phyloP scores from a whole-genome alignment of 2,329 filamentous ascomycete genomes.

The Lizonia empirigonia region DNA sequence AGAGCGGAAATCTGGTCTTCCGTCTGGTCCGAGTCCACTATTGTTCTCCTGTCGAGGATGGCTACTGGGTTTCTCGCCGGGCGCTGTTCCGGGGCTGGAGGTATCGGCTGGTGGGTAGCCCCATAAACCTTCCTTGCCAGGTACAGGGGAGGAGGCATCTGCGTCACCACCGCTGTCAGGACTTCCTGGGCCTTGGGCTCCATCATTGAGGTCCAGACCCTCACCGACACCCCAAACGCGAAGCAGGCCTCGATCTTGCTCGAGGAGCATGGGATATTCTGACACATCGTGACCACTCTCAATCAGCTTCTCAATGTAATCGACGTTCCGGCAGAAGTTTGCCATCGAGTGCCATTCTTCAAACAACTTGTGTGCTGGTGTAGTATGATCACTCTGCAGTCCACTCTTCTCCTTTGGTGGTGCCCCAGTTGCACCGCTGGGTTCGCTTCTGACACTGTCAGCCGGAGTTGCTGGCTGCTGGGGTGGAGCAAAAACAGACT shows the following conservation, averaged over 20 bases:
- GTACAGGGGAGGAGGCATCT: slow-evolving; percentile 49
- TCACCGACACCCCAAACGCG: slow-evolving; percentile 81
- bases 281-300: slow-evolving; percentile 63
- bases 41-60: slow-evolving; percentile 43
- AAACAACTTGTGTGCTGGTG: slow-evolving; percentile 82
- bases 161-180: slow-evolving; percentile 47
- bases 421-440: slow-evolving; percentile 23
- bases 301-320: slow-evolving; percentile 25
- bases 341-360: slow-evolving; percentile 62
- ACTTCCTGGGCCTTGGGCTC: slow-evolving; percentile 45
- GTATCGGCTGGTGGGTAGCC: slow-evolving; percentile 53
- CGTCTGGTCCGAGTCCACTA: slow-evolving; percentile 60
- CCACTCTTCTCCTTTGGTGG: slow-evolving; percentile 34
- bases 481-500: slow-evolving; percentile 27
- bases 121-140: slow-evolving; percentile 57
- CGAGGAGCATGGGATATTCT: slow-evolving; percentile 76
- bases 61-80: slow-evolving; percentile 28
- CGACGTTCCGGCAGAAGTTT: slow-evolving; percentile 60
- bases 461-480: slow-evolving; percentile 43
- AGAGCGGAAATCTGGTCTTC: slow-evolving; percentile 60
- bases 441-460: slow-evolving; percentile 40
- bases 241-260: slow-evolving; percentile 74
- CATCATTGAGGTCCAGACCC: slow-evolving; percentile 65
- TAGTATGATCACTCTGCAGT: slow-evolving; percentile 88
- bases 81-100: slow-evolving; percentile 34